Conservation (phyloP, 2,329 filamentous ascomycete genomes). For the Ophiocordyceps camponoti-saundersi region DNA sequence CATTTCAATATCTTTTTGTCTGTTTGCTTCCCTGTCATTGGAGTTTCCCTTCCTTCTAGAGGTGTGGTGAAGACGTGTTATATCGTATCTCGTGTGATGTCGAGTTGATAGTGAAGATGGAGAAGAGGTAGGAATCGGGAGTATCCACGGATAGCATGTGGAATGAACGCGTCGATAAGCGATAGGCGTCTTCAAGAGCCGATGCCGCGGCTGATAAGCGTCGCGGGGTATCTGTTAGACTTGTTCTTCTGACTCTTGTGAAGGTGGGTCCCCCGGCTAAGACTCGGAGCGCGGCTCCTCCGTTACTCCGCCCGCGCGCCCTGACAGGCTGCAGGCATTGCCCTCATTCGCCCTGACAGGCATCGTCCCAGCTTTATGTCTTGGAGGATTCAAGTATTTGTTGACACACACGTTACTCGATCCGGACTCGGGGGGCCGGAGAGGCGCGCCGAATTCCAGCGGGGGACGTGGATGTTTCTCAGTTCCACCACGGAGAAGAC, state of each 20-base stretch:
- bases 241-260: too few species aligned
- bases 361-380: not conserved
- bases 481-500: not conserved
- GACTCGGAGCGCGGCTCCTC: not conserved
- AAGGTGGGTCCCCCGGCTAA: not conserved
- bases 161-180: too few species aligned
- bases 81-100: too few species aligned
- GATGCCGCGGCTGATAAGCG: too few species aligned
- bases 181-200: too few species aligned
- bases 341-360: not conserved
- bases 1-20: not conserved
- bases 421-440: not conserved
- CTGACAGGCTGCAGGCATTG: constrained; percentile 1
- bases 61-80: too few species aligned
- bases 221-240: too few species aligned
- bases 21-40: too few species aligned
- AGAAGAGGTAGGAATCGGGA: too few species aligned
- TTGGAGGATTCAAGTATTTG: not conserved
- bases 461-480: not conserved
- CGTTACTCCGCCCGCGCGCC: not conserved
- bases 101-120: too few species aligned
- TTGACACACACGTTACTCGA: not conserved
- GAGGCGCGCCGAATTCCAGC: not conserved
- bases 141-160: too few species aligned
- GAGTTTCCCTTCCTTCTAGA: too few species aligned